Percentiles rank a stretch among this genome's conserved stretches.
Evolutionary conservation across 768 basidiomycete species (phyloP).

Genomic region (Strobilomyces dryophilus): DNA sequence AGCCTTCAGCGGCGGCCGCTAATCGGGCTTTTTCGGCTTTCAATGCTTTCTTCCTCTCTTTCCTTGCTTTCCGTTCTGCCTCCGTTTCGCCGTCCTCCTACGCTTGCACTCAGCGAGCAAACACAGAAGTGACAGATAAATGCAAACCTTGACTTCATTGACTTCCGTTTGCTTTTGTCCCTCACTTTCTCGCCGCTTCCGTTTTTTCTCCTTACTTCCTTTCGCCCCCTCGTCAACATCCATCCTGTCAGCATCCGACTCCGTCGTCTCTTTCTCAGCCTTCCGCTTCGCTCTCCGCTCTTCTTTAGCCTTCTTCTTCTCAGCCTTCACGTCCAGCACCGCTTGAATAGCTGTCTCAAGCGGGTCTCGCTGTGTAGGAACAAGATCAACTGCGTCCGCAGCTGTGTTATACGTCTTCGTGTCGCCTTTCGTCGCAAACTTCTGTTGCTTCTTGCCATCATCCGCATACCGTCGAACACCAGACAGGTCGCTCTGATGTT

Average conservation of each 20-base stretch:
- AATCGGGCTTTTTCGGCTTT: slow-evolving; percentile 70
- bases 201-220: slow-evolving; percentile 38
- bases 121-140: slow-evolving; percentile 6
- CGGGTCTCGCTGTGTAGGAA: slow-evolving; percentile 85
- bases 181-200: slow-evolving; percentile 56
- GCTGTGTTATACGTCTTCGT: slow-evolving; percentile 81
- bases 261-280: slow-evolving; percentile 43
- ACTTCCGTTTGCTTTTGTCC: slow-evolving; percentile 41
- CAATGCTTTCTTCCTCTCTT: slow-evolving; percentile 71
- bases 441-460: slow-evolving; percentile 63
- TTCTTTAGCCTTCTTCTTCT: slow-evolving; percentile 79
- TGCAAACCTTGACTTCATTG: slow-evolving; percentile 39
- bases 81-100: slow-evolving; percentile 64
- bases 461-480: slow-evolving; percentile 65
- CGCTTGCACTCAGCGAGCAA: slow-evolving; percentile 4
- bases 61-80: slow-evolving; percentile 78
- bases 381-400: slow-evolving; percentile 77
- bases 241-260: slow-evolving; percentile 38
- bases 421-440: slow-evolving; percentile 78
- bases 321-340: slow-evolving; percentile 80
- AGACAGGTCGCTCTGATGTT: slow-evolving; percentile 72
- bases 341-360: slow-evolving; percentile 69
- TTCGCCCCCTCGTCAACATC: slow-evolving; percentile 39
- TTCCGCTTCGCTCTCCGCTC: slow-evolving; percentile 69
- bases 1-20: slow-evolving; percentile 37